Conservation (phyloP, 1,284 basidiomycete genomes). For the Boletellus deceptivus region DNA sequence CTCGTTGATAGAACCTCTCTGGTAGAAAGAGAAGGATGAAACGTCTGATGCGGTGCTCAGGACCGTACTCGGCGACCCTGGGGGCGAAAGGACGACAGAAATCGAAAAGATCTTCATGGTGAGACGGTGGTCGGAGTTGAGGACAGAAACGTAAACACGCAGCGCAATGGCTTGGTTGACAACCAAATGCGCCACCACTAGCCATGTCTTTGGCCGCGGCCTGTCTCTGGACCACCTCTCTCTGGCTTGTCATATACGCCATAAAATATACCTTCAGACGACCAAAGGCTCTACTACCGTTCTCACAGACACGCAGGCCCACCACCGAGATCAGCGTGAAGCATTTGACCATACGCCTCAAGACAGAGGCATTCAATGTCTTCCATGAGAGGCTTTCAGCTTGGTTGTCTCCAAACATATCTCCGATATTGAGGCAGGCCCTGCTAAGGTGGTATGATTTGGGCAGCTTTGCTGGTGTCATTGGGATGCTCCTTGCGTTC, state of each 20-base stretch:
- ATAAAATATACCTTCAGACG: constrained; percentile 22
- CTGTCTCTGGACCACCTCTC: constrained; percentile 20
- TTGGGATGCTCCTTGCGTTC: constrained; percentile 51
- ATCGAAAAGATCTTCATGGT: constrained; percentile 74
- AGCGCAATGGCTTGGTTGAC: too few species aligned
- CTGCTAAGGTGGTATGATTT: constrained; percentile 47
- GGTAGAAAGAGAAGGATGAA: constrained; percentile 93
- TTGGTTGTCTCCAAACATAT: constrained; percentile 28
- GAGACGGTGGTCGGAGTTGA: constrained; percentile 9
- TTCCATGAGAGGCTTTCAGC: constrained; percentile 46
- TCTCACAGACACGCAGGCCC: constrained; percentile 19
- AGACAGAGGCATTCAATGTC: constrained; percentile 53
- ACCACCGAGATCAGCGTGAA: constrained; percentile 26
- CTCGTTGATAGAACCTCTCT: constrained; percentile 80
- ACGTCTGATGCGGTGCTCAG: constrained; percentile 82
- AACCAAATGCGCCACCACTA: constrained; percentile 2
- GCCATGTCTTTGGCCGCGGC: constrained; percentile 21
- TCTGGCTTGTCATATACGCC: constrained; percentile 28
- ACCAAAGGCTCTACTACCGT: constrained; percentile 21
- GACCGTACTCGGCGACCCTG: constrained; percentile 56
- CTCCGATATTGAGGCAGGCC: constrained; percentile 18
- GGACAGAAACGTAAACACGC: background rate
- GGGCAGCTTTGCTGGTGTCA: constrained; percentile 44
- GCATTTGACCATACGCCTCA: constrained; percentile 46
- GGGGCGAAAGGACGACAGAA: constrained; percentile 57